These are phyloP conservation scores for Solanum sejunctum DNA, from an alignment of 257 asterid species.

Conservation along the genomic window DNA sequence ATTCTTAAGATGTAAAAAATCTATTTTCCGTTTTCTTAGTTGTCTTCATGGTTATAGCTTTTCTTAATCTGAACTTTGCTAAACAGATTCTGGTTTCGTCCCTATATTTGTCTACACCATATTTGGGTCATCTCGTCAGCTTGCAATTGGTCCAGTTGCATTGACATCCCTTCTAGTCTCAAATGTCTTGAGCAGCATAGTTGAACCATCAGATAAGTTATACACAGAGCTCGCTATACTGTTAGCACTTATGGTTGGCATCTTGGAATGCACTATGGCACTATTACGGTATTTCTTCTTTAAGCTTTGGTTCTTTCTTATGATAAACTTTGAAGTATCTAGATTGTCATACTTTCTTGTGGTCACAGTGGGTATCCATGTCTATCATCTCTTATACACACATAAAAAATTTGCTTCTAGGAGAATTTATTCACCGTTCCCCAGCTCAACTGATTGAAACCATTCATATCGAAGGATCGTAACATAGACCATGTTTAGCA, in stretches of 20 bases:
- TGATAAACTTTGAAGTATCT: neutral
- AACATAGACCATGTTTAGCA: neutral
- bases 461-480: neutral
- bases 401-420: neutral
- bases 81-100: slow-evolving; percentile 89
- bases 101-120: slow-evolving; percentile 87
- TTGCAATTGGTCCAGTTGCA: slow-evolving; percentile 99
- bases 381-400: neutral
- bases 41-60: neutral
- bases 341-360: neutral
- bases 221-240: slow-evolving; percentile 93
- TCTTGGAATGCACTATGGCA: slow-evolving; percentile 87
- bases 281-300: slow-evolving; percentile 53
- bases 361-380: neutral
- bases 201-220: slow-evolving; percentile 68
- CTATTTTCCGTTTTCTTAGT: neutral
- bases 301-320: slow-evolving; percentile 6
- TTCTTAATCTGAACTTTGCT: slow-evolving; percentile 6
- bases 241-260: slow-evolving; percentile 94
- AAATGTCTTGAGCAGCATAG: slow-evolving; percentile 74
- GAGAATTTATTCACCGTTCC: neutral
- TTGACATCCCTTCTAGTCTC: slow-evolving; percentile 91
- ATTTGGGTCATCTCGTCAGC: slow-evolving; percentile 98
- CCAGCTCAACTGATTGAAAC: neutral
- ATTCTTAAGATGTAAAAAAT: neutral